phyloP scores from a whole-genome alignment of 345 rosid genomes.

The Psidium guajava region DNA sequence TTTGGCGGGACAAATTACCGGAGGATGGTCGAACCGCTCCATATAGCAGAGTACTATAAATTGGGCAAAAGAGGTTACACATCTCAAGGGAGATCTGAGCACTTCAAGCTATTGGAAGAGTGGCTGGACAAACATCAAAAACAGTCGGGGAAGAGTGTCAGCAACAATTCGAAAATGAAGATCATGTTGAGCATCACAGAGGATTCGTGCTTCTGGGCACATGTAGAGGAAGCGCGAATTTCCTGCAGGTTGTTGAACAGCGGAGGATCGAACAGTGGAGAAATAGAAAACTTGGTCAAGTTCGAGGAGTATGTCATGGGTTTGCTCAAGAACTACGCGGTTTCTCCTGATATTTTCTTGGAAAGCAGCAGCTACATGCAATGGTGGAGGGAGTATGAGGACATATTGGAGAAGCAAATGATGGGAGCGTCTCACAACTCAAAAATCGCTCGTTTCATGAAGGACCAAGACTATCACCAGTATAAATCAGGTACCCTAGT shows the following conservation, averaged over 20 bases:
- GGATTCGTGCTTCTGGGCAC: conserved; percentile 83
- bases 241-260: conserved; percentile 2
- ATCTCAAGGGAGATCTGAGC: conserved; percentile 28
- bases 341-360: conserved; percentile 64
- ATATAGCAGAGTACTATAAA: conserved; percentile 54
- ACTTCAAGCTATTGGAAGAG: conserved; percentile 34
- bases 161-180: neutral
- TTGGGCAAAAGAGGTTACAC: conserved; percentile 14
- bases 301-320: conserved; percentile 37
- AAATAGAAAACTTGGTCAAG: neutral
- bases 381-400: conserved; percentile 52
- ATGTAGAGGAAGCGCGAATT: conserved; percentile 57
- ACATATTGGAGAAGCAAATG: neutral
- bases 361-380: conserved; percentile 46
- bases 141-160: neutral
- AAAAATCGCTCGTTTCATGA: conserved; percentile 29
- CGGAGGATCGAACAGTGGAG: neutral
- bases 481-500: conserved; percentile 6
- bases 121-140: conserved; percentile 19
- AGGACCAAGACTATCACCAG: neutral
- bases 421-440: conserved; percentile 6
- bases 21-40: conserved; percentile 71
- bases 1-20: conserved; percentile 39
- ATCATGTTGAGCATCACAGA: conserved; percentile 16
- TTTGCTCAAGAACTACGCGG: conserved; percentile 22